These are phyloP conservation scores for Leccinum incarnatum DNA, from an alignment of 768 basidiomycete genomes.

Conservation along the genomic window DNA sequence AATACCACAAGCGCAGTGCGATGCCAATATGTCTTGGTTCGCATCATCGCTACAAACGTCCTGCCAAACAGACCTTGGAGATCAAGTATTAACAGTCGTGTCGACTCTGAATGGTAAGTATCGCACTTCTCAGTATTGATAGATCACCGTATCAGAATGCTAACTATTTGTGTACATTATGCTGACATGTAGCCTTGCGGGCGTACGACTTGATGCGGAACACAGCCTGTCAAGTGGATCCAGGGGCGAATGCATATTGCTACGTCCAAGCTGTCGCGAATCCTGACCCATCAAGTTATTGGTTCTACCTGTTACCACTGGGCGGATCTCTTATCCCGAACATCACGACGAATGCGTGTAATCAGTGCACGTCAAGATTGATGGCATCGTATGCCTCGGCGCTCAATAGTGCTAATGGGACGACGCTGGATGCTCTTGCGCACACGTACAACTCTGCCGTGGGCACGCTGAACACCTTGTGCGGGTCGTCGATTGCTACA, in stretches of 20 bases:
- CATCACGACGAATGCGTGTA: constrained; percentile 53
- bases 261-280: constrained; percentile 62
- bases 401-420: constrained; percentile 35
- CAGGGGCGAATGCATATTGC: constrained; percentile 65
- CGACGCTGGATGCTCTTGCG: constrained; percentile 37
- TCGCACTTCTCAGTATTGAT: neutral
- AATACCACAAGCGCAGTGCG: constrained; percentile 47
- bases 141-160: neutral
- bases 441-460: constrained; percentile 51
- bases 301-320: constrained; percentile 67
- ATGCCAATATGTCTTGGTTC: constrained; percentile 67
- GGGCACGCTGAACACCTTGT: constrained; percentile 42
- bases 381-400: constrained; percentile 54
- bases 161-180: neutral
- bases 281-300: constrained; percentile 62
- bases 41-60: constrained; percentile 43
- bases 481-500: constrained; percentile 50
- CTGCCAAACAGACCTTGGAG: constrained; percentile 57
- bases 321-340: constrained; percentile 50
- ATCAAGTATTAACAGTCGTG: constrained; percentile 49
- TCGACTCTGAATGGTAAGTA: constrained; percentile 54
- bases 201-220: constrained; percentile 62
- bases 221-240: constrained; percentile 58
- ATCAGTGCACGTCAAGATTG: constrained; percentile 57
- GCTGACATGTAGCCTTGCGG: constrained; percentile 46